Percentiles rank a stretch among this genome's conserved stretches.
phyloP scores from a whole-genome alignment of 768 basidiomycete genomes.

The Candolleomyces efflorescens region DNA sequence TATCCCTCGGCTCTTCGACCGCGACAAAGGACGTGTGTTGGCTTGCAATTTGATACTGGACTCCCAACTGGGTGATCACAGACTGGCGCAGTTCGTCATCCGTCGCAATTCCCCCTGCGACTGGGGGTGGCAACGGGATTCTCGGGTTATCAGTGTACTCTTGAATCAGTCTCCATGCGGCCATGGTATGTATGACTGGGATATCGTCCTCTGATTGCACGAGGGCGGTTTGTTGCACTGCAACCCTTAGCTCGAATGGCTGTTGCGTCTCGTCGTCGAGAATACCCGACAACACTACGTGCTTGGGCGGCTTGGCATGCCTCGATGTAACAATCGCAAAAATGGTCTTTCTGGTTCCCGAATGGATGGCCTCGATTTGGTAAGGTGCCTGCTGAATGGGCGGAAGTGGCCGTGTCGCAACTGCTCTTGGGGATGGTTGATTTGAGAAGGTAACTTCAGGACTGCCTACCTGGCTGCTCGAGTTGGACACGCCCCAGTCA shows the following conservation, averaged over 20 bases:
- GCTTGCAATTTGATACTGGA: constrained; percentile 49
- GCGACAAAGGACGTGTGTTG: constrained; percentile 55
- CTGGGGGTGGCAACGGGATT: constrained; percentile 27
- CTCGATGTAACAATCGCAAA: constrained; percentile 29
- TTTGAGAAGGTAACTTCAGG: constrained; percentile 15
- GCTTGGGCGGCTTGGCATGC: constrained; percentile 23
- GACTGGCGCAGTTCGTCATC: constrained; percentile 36
- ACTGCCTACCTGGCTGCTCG: constrained; percentile 10
- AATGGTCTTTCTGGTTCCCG: constrained; percentile 29
- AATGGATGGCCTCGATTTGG: constrained; percentile 27
- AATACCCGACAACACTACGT: constrained; percentile 28
- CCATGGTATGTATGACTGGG: constrained; percentile 48
- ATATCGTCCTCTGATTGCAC: constrained; percentile 27
- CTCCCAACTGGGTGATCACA: constrained; percentile 46
- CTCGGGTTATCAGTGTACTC: constrained; percentile 35
- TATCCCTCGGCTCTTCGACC: constrained; percentile 24
- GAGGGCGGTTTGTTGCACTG: constrained; percentile 27
- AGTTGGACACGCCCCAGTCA: constrained; percentile 44
- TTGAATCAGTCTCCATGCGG: constrained; percentile 51
- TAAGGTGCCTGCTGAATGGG: constrained; percentile 33
- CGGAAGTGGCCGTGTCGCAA: constrained; percentile 23
- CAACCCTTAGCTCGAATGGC: constrained; percentile 26
- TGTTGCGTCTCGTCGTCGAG: constrained; percentile 28
- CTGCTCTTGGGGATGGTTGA: constrained; percentile 13
- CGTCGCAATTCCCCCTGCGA: constrained; percentile 17